Evolutionary conservation across 495 filamentous ascomycete species (phyloP).

Genomic region (Penicillium steckii): DNA sequence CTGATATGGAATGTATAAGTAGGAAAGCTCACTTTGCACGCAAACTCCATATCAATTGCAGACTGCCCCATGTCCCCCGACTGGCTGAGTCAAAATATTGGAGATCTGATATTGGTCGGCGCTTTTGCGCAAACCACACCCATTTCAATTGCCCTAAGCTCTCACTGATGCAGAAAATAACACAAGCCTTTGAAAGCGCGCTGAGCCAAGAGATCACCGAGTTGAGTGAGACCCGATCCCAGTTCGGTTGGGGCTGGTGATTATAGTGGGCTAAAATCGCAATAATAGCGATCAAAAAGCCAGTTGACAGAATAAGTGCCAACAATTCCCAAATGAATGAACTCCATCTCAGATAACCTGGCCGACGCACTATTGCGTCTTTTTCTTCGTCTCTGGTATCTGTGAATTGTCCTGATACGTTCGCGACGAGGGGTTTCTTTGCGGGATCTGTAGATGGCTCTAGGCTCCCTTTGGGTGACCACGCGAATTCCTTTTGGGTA

Average conservation of each 20-base stretch:
- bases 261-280: background rate
- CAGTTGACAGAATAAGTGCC: no score
- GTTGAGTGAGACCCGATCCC: slow-evolving; percentile 16
- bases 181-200: slow-evolving; percentile 7
- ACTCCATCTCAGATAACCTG: no score
- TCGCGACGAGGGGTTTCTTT: no score
- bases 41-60: background rate
- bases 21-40: slow-evolving; percentile 1
- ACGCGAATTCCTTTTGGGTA: no score
- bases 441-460: no score
- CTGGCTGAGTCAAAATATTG: slow-evolving; percentile 13
- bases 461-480: no score
- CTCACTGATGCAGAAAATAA: slow-evolving; percentile 10
- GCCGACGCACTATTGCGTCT: no score
- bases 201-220: slow-evolving; percentile 16
- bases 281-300: background rate
- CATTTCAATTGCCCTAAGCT: slow-evolving; percentile 17
- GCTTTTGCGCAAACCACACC: slow-evolving; percentile 17
- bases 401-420: no score
- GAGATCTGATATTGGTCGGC: slow-evolving; percentile 10
- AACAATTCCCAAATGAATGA: no score
- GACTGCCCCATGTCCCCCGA: slow-evolving; percentile 6
- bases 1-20: background rate
- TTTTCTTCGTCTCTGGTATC: no score
- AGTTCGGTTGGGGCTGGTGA: background rate